These are phyloP conservation scores for Verticillium tricorpus DNA, from an alignment of 2,329 filamentous ascomycete genomes.

Conservation along the genomic window DNA sequence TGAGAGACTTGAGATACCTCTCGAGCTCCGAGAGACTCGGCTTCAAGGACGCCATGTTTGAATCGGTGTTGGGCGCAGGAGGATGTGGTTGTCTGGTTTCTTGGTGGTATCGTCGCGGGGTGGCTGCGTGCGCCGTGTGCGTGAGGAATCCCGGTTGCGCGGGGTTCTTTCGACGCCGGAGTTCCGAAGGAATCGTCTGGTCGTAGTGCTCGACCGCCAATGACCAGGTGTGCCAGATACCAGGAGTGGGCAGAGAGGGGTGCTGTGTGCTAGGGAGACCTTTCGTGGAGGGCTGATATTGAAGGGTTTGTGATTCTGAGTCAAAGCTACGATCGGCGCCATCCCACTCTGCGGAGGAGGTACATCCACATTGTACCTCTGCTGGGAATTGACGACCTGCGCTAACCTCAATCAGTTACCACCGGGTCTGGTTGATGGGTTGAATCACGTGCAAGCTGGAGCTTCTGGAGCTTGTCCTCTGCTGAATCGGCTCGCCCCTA, in stretches of 20 bases:
- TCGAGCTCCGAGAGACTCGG: slow-evolving; percentile 67
- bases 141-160: not conserved
- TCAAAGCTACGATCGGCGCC: not conserved
- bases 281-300: not conserved
- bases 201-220: not conserved
- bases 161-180: not conserved
- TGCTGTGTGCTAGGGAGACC: not conserved
- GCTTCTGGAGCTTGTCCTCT: not conserved
- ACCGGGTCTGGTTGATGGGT: not conserved
- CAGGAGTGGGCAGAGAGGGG: not conserved
- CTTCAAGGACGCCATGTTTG: slow-evolving; percentile 52
- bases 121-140: not conserved
- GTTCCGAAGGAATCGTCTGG: not conserved
- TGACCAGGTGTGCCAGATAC: not conserved
- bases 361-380: not conserved
- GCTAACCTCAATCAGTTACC: not conserved
- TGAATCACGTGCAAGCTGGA: not conserved
- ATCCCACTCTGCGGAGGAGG: not conserved
- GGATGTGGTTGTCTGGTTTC: not conserved
- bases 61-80: not conserved
- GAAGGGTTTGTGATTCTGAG: not conserved
- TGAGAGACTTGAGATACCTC: slow-evolving; percentile 75
- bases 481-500: not conserved
- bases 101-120: not conserved
- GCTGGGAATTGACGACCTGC: not conserved